Evolutionary conservation across 495 filamentous ascomycete species (phyloP).

Genomic region (Xylaria longipes): DNA sequence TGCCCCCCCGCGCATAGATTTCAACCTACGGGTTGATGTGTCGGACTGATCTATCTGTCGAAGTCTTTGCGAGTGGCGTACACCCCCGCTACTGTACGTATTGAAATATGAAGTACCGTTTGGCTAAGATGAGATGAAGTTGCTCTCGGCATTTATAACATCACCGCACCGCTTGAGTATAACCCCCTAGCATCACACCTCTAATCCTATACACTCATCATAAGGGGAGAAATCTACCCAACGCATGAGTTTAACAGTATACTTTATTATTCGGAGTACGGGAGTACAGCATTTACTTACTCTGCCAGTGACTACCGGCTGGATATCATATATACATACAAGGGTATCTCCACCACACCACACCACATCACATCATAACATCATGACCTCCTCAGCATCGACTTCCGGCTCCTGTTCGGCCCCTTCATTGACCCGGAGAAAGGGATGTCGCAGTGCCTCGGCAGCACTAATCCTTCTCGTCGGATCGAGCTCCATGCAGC

Average conservation of each 20-base stretch:
- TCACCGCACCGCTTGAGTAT: not conserved
- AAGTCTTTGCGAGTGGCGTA: not conserved
- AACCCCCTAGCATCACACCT: not conserved
- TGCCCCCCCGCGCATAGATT: not conserved
- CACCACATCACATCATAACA: conserved; percentile 34
- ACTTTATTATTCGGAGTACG: not conserved
- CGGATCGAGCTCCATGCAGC: conserved; percentile 78
- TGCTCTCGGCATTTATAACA: not conserved
- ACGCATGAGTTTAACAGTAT: not conserved
- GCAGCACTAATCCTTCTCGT: conserved; percentile 71
- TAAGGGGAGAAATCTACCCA: not conserved
- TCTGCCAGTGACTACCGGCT: not conserved
- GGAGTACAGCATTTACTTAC: not conserved
- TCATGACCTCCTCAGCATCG: conserved; percentile 39
- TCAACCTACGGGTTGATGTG: not conserved
- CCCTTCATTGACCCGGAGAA: conserved; percentile 57
- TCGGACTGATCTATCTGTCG: not conserved
- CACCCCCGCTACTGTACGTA: not conserved
- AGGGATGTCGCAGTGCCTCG: conserved; percentile 77
- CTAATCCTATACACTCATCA: not conserved
- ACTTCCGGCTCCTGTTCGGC: conserved; percentile 17
- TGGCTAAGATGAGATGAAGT: not conserved
- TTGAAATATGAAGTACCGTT: not conserved
- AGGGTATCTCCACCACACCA: conserved; percentile 21
- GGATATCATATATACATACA: conserved; percentile 17